phyloP scores from a whole-genome alignment of 2,329 filamentous ascomycete species.

The Botryosphaeria dothidea region DNA sequence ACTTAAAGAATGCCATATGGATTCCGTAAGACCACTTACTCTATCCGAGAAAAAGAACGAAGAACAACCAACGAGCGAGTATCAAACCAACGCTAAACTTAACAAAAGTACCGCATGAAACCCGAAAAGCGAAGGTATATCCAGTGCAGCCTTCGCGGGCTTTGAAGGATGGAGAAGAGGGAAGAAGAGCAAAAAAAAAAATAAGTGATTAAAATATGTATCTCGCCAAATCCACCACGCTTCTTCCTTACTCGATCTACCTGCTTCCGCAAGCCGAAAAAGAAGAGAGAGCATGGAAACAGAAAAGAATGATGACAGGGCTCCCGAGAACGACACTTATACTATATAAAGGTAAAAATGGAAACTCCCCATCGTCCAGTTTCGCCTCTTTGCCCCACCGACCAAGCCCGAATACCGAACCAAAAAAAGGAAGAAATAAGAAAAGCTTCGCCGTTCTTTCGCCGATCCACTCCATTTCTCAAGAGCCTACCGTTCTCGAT shows the following conservation, averaged over 20 bases:
- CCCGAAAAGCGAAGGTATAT: no score
- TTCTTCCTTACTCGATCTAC: neutral
- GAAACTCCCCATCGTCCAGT: neutral
- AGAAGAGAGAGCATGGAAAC: no score
- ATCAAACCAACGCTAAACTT: no score
- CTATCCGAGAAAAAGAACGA: no score
- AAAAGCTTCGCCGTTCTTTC: conserved; percentile 1
- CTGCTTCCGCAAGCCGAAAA: neutral
- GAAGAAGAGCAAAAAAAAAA: no score
- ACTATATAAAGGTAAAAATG: neutral
- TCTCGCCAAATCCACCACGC: neutral
- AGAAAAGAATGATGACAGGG: neutral
- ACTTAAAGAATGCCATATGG: no score
- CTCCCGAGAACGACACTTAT: neutral
- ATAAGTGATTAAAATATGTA: neutral
- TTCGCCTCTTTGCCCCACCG: neutral
- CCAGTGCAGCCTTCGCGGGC: no score
- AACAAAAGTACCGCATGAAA: no score
- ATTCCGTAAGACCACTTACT: no score
- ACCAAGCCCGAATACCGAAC: neutral
- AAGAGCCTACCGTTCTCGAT: neutral
- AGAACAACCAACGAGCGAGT: no score
- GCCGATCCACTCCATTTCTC: neutral
- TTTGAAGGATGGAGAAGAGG: no score
- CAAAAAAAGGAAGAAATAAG: neutral